phyloP scores from a whole-genome alignment of 805 yeast genomes.

The Zygosaccharomyces pseudorouxii region DNA sequence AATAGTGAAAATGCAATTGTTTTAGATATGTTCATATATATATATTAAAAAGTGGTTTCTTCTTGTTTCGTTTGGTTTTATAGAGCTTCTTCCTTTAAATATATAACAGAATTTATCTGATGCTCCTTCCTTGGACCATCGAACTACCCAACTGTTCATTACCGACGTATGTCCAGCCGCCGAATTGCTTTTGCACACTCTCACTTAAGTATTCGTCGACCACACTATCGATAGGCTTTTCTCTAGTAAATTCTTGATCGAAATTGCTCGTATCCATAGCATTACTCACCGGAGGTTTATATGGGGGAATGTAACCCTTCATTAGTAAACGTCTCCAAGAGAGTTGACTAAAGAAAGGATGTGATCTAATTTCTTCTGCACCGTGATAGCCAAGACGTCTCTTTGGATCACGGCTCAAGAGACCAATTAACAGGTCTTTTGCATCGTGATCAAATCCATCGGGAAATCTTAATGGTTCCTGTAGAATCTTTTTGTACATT shows the following conservation, averaged over 20 bases:
- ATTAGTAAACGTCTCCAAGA: constrained; percentile 81
- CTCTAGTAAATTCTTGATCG: constrained; percentile 86
- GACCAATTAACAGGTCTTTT: constrained; percentile 65
- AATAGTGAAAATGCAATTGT: not conserved
- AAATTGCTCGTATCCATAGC: constrained; percentile 90
- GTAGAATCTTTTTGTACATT: constrained; percentile 91
- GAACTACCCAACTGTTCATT: constrained; percentile 44
- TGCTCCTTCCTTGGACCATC: constrained; percentile 33
- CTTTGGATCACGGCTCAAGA: constrained; percentile 81
- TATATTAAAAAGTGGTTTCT: not conserved
- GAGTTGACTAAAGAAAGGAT: constrained; percentile 80
- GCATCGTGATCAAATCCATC: constrained; percentile 83
- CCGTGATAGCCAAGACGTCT: constrained; percentile 74
- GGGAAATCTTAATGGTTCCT: constrained; percentile 87
- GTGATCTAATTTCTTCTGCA: constrained; percentile 76
- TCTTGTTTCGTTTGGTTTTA: constrained; percentile 1
- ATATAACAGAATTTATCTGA: constrained; percentile 12
- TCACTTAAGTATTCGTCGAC: constrained; percentile 90
- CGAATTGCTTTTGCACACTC: constrained; percentile 95
- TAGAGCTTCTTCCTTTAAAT: not conserved
- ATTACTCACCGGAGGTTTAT: constrained; percentile 83
- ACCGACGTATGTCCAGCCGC: constrained; percentile 97
- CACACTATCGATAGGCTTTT: constrained; percentile 90
- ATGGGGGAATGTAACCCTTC: constrained; percentile 93
- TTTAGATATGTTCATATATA: not conserved